Evolutionary conservation across 1,284 basidiomycete genomes (phyloP).

Genomic region (Austroboletus novae-zelandiae): DNA sequence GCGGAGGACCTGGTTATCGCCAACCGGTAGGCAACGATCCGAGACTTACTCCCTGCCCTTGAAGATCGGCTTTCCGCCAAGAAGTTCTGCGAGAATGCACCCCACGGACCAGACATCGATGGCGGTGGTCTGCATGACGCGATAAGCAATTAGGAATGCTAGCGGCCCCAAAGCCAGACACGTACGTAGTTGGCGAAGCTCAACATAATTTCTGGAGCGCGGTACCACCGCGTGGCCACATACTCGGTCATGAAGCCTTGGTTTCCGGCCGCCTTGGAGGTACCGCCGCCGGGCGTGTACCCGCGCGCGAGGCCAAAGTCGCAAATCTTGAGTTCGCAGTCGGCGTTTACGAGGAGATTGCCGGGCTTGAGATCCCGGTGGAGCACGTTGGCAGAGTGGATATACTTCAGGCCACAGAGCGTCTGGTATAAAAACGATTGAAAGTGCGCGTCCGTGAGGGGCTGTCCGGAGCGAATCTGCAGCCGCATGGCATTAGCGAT

Average conservation of each 20-base stretch:
- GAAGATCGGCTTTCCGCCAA: constrained; percentile 97
- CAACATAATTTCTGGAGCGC: constrained; percentile 97
- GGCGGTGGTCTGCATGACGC: constrained; percentile 59
- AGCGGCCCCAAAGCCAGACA: constrained; percentile 2
- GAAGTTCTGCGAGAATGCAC: constrained; percentile 95
- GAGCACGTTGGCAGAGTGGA: constrained; percentile 97
- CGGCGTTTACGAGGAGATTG: constrained; percentile 95
- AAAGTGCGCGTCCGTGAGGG: constrained; percentile 97
- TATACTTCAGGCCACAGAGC: constrained; percentile 97
- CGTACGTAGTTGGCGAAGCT: constrained; percentile 93
- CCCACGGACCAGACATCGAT: constrained; percentile 99
- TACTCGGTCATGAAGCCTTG: constrained; percentile 99
- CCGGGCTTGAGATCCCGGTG: constrained; percentile 98
- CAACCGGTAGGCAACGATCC: neutral
- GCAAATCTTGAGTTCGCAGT: constrained; percentile 98
- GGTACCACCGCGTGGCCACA: constrained; percentile 96
- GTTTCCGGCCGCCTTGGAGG: constrained; percentile 68
- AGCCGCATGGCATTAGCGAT: neutral
- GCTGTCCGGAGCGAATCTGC: constrained; percentile 96
- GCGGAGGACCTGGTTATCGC: constrained; percentile 2
- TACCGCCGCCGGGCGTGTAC: constrained; percentile 79
- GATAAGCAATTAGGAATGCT: constrained; percentile 9
- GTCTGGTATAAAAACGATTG: constrained; percentile 99
- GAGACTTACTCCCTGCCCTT: constrained; percentile 88
- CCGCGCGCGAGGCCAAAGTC: constrained; percentile 98